These are phyloP conservation scores for Tulasnella calospora DNA, from an alignment of 768 basidiomycete species.

Conservation along the genomic window DNA sequence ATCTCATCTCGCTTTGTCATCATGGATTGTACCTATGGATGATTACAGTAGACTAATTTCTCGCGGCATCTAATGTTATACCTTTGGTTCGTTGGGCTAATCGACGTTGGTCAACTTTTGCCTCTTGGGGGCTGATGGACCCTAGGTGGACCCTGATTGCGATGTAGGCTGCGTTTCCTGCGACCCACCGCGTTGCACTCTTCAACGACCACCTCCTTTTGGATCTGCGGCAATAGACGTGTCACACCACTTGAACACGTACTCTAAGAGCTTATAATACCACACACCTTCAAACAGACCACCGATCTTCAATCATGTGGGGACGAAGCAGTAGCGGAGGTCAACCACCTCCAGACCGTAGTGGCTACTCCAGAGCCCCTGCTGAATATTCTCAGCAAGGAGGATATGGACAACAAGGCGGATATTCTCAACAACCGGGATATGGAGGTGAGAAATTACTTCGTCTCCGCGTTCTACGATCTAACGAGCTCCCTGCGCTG, in stretches of 20 bases:
- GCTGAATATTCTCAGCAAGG: neutral
- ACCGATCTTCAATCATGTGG: neutral
- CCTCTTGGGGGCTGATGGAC: neutral
- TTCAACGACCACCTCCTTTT: neutral
- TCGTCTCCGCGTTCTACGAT: neutral
- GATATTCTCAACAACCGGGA: neutral
- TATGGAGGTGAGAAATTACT: neutral
- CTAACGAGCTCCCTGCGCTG: neutral
- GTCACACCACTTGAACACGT: neutral
- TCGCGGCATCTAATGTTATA: neutral
- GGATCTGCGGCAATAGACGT: neutral
- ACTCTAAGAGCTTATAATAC: neutral
- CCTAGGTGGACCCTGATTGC: neutral
- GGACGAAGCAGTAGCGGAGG: constrained; percentile 4
- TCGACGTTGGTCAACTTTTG: neutral
- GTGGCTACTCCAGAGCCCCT: neutral
- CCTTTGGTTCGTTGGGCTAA: neutral
- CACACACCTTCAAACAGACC: neutral
- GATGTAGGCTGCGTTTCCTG: neutral
- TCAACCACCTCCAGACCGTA: neutral
- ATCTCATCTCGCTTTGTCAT: neutral
- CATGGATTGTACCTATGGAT: neutral
- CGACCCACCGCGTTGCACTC: neutral
- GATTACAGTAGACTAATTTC: neutral
- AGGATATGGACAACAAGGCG: neutral